Base-by-base conservation (phyloP, 495 filamentous ascomycete species). In the Cudoniella acicularis region DNA sequence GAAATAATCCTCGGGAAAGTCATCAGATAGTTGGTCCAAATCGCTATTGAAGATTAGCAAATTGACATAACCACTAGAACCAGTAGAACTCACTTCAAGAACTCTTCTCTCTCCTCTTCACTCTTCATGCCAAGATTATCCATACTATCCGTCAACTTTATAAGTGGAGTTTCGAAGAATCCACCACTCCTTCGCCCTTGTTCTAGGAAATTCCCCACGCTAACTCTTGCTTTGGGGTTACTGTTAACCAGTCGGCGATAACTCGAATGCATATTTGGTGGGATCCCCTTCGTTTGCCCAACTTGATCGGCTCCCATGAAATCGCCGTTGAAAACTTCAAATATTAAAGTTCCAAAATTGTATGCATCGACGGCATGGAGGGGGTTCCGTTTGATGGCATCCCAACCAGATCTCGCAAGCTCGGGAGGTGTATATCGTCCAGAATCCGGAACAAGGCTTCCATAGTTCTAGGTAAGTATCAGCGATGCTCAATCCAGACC, bases 1-100 rank as follows among this genome's bases (percentile, higher is more conserved):
- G 77, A 97, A 94, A 69, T 94, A 98, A 54, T 96, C 92, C 65
- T 97, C 94, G 0, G 94, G 94, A 62, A 98, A 96, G 69, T 97
- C 91, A 60, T 96, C 91, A 0, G 90, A 87, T 3, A 95, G 81
- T 49, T 88, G 79, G 64, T 96, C 91, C 3, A 98, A 81, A 70
- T 95, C 88, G 67, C 89, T 94, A 49, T 18, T 47, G 23, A 4
- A 48, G 41, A 57, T 53, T 22, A 24, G 6, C 11, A 43, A 23
- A 11, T 0, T 3, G 20, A 4, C 3, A 43, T 20, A 10, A 41
- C 21, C 3, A 1, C 18, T 72, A 69, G 70, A 74, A 61, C 50
- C 17, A 23, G 18, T 51, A 57, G 40, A 51, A 74, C 86, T 60
- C 67, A 91, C 88, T 86, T 86, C 3, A 98, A 77, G 59, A 98